Base-by-base conservation (phyloP, 768 basidiomycete species). In the Panaeolus papilionaceus region DNA sequence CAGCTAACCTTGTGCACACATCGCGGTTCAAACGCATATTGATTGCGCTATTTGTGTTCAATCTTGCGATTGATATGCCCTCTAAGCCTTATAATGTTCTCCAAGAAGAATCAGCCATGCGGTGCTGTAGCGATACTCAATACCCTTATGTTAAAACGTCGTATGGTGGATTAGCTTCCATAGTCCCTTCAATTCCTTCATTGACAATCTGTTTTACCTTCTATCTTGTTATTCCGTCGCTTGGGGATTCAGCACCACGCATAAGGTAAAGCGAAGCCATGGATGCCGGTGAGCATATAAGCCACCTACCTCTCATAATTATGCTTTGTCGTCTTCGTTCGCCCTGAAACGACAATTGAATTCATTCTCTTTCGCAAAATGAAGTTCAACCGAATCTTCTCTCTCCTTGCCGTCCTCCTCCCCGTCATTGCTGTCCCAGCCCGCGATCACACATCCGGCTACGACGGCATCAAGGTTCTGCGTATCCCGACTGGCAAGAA, bases 391-490 rank as follows among this genome's bases (percentile, higher is more conserved):
- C 14, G 18, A 38, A 40, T 64, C 42, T 67, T 66, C 37, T 64
- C 61, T 16, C 33, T 61, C 18, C 64, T 67, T 10, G 38, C 12
- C 37, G 38, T 49, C 47, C 14, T 38, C 28, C 47, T 64, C 12
- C 47, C 64, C 2, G 64, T 20, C 18, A 37, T 45, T 3, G 26
- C 64, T 28, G 16, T 64, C 12, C 64, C 64, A 7, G 26, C 44
- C 5, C 64, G 49, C 26, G 64, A 64, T 26, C 45, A 42, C 23
- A 64, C 45, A 10, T n/a, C 64, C 8, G 28, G 45, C 4, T 64
- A 64, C 44, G 64, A 64, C 23, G 44, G 49, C 18, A 51, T 64
- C 64, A 64, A 64, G 49, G 64, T 64, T 23, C 16, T 64, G 5
- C 64, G 64, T 51, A 38, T 64, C 20, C 64, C 64, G 2, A 64